These are phyloP conservation scores for Prunus mongolica DNA, from an alignment of 306 rosid species.

Conservation along the genomic window DNA sequence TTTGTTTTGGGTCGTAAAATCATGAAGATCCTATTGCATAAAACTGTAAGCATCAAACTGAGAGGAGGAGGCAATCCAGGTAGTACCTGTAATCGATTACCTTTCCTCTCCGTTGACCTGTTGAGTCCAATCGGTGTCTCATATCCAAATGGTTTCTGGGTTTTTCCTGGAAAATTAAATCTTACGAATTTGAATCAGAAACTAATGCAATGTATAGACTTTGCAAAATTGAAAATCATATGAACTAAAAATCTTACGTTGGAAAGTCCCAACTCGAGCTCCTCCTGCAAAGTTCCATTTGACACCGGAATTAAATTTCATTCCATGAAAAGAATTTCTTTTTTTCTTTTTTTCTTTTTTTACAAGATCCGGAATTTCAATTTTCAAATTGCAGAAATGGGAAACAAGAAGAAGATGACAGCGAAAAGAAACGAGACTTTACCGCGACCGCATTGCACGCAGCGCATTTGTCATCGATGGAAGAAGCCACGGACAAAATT, in stretches of 20 bases:
- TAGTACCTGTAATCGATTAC: constrained; percentile 86
- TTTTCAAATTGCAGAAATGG: not conserved
- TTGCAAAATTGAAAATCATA: not conserved
- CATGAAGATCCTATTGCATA: not conserved
- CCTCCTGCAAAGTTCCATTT: constrained; percentile 52
- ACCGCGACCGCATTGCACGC: constrained; percentile 95
- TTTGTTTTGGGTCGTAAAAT: not conserved
- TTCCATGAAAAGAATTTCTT: not conserved
- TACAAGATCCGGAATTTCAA: not conserved
- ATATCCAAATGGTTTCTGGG: constrained; percentile 97
- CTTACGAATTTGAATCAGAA: not conserved
- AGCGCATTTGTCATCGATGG: constrained; percentile 80
- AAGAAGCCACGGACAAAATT: constrained; percentile 30
- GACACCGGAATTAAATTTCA: not conserved
- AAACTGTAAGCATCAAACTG: not conserved
- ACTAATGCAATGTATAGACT: not conserved
- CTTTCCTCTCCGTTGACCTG: constrained; percentile 88
- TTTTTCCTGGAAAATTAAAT: constrained; percentile 55
- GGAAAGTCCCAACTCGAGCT: constrained; percentile 78
- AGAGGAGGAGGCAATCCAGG: constrained; percentile 11
- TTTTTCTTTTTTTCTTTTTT: not conserved
- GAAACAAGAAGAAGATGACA: not conserved
- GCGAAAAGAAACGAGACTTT: constrained; percentile 8
- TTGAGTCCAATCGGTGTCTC: constrained; percentile 97
- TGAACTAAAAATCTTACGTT: constrained; percentile 35